Conservation (phyloP, 1,284 basidiomycete species). For the Tilletia walkeri region DNA sequence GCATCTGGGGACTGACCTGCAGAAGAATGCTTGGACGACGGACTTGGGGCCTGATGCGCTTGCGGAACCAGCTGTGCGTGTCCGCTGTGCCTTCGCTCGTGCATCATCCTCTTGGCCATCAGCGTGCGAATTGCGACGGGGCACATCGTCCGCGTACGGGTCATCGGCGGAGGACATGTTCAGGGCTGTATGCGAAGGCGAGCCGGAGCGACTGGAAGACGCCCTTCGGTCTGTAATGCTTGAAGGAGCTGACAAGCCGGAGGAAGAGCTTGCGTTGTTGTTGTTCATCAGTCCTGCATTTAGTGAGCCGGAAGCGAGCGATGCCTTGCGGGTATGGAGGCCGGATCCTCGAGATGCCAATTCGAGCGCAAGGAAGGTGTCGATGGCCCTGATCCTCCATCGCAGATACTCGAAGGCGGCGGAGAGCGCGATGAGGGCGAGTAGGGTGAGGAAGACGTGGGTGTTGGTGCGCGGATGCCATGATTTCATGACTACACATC, state of each 20-base stretch:
- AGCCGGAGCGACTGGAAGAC: neutral
- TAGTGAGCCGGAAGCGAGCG: neutral
- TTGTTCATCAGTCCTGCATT: neutral
- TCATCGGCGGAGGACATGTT: neutral
- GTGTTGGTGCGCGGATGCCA: conserved; percentile 1
- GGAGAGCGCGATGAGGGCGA: conserved; percentile 9
- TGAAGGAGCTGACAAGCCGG: neutral
- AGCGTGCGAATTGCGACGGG: neutral
- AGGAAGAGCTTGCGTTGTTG: neutral
- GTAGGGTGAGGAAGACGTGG: conserved; percentile 5
- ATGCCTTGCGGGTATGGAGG: neutral
- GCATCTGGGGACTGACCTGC: neutral
- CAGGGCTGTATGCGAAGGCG: neutral
- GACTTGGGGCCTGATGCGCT: neutral
- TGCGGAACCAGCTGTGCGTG: no score
- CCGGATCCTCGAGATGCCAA: neutral
- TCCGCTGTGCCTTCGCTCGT: no score
- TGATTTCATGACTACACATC: neutral
- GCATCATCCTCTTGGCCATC: neutral
- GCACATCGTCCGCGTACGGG: neutral
- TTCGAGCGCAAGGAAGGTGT: neutral
- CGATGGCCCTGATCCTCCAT: conserved; percentile 12
- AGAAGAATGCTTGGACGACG: neutral
- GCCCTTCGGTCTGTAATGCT: neutral
- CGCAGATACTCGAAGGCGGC: conserved; percentile 9